Evolutionary conservation across 2,329 filamentous ascomycete species (phyloP), one percentile per base, ranked within the genome.

Genomic region (Teratosphaeria epicoccoides): DNA sequence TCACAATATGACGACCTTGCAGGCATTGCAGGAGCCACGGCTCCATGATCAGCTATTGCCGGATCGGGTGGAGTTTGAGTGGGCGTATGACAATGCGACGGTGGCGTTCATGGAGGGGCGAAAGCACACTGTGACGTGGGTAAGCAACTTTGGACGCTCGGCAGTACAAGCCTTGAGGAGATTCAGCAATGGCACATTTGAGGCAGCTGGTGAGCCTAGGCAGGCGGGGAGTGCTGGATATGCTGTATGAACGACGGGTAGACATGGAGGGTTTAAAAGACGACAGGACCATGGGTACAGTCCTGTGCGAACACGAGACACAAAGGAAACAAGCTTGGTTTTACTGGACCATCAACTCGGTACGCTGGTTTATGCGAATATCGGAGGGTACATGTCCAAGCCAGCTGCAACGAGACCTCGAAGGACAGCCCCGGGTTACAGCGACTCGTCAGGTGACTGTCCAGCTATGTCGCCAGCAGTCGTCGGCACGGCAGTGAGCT

Each of bases 31-130:
- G 0, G 68, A 77, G 61, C 85, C 85, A 0, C 74, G 89, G 7
- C 70, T 94, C 22, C 89, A 95, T 63, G 87, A 95, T 63, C 89
- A 95, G 70, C 73, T 95, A 9, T 73, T 88, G 49, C 89, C 88
- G 0, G 84, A 88, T 59, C 69, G 71, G 47, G 77, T 83, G 1
- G 72, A 71, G 0, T 83, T 93, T 49, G 88, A 95, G 69, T 80
- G 79, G 29, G 67, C 67, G 0, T 94, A 85, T 59, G 76, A 87
- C 59, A 83, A 84, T 55, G 63, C 60, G 1, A 85, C 82, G 0
- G 79, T 81, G 4, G 78, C 73, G 1, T 84, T 77, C 55, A 76
- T 95, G 77, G 68, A 70, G 49, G 69, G 69, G 1, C 72, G 77
- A 48, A 86, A 86, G 0, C 87, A 93, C 63, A 84, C 87, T 61